These are phyloP conservation scores for Quercus parvula DNA, from an alignment of 306 rosid genomes.

Conservation along the genomic window DNA sequence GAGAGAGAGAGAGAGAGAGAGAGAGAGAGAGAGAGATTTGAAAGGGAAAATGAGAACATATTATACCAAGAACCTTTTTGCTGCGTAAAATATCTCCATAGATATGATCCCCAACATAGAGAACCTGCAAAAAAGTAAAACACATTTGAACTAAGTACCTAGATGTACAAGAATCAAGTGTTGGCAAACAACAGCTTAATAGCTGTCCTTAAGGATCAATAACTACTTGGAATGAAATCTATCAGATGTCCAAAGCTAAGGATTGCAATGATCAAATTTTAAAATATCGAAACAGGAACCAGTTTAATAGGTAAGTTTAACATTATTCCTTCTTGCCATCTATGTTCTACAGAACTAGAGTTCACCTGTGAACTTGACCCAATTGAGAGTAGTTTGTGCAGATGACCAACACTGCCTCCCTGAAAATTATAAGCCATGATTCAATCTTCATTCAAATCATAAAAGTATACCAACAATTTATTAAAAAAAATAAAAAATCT, in stretches of 20 bases:
- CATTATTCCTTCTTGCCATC: neutral
- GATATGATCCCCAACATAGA: slow-evolving; percentile 97
- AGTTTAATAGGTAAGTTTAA: neutral
- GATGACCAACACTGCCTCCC: slow-evolving; percentile 96
- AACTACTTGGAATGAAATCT: neutral
- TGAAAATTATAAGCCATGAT: slow-evolving; percentile 27
- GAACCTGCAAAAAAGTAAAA: slow-evolving; percentile 57
- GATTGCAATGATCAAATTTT: neutral
- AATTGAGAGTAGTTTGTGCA: slow-evolving; percentile 83
- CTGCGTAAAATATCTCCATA: slow-evolving; percentile 96
- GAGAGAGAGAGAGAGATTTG: neutral
- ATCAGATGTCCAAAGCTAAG: neutral
- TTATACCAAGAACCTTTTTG: slow-evolving; percentile 94
- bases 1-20: neutral
- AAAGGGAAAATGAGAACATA: slow-evolving; percentile 18
- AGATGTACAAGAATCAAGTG: neutral
- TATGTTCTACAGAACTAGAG: neutral
- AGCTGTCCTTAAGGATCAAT: slow-evolving; percentile 12
- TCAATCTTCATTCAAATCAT: neutral
- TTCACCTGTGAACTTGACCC: slow-evolving; percentile 93
- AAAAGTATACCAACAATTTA: neutral
- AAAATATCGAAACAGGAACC: neutral
- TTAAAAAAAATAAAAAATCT: neutral
- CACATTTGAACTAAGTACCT: neutral
- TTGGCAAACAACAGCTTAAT: neutral